Conservation (phyloP, 2,329 filamentous ascomycete genomes). For the Leptographium lundbergii region DNA sequence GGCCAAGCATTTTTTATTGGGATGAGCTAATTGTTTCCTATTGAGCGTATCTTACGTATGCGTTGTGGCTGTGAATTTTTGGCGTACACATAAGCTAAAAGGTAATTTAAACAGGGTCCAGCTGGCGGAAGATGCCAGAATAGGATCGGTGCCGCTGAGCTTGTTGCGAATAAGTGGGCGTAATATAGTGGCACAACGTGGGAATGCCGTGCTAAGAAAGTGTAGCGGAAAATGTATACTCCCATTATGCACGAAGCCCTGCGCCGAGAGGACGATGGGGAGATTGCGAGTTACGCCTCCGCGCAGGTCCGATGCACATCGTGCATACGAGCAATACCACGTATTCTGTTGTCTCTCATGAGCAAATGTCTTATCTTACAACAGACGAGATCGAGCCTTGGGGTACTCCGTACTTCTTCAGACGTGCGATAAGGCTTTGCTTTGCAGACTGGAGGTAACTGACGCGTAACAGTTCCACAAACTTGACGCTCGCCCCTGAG, state of each 20-base stretch:
- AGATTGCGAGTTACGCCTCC: no score
- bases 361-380: no score
- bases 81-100: background rate
- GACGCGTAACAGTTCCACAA: background rate
- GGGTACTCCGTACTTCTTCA: no score
- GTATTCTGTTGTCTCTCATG: no score
- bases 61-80: background rate
- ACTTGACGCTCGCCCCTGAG: background rate
- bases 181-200: background rate
- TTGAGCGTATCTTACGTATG: background rate
- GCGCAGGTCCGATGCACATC: no score
- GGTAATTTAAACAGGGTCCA: background rate
- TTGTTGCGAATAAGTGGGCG: background rate
- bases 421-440: no score
- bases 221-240: no score
- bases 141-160: background rate
- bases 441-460: no score
- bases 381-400: no score
- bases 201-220: background rate
- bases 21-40: background rate
- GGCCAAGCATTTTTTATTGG: background rate
- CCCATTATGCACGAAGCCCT: no score
- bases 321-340: no score
- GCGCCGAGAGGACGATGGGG: no score
- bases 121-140: background rate